Base-by-base conservation (phyloP, 768 basidiomycete genomes). In the Tricholoma sp. region DNA sequence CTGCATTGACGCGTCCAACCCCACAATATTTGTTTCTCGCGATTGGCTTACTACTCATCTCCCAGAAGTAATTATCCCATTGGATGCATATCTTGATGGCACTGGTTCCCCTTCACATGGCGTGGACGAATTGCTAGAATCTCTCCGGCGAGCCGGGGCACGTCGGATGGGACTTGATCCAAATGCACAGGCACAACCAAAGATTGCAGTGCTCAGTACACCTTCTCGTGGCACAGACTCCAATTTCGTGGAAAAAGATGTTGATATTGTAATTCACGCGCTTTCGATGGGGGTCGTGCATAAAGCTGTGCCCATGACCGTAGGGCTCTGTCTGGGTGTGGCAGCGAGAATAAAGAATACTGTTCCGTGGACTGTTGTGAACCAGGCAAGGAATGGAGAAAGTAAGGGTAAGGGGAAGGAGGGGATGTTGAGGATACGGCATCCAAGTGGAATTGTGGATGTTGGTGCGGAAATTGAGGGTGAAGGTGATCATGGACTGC, bases 1-100 rank as follows among this genome's bases (percentile, higher is more conserved):
- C 10, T 75, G 85, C 8, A 78, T 90, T 11, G 88, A 90, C 63
- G 87, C 87, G 1, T 85, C 88, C 14, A 89, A 90, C 66, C 88
- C 88, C 0, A 85, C 83, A 5, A 80, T 91, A 14, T 84, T 91
- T 69, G 75, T 89, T 61, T 55, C 69, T 32, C 68, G 74, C 4
- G 58, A 68, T 0, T 79, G 82, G 39, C 72, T 89, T 35, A 19
- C n/a, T n/a, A 19, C 60, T 66, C 19, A 46, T 59, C 5, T 67
- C 73, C 34, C 71, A 37, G 35, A 37, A 37, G 5, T 37, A 16
- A 16, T 37, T 6, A 37, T 82, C 45, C 68, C 73, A 19, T 63
- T 80, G 41, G 70, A 67, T 37, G 71, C 70, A n/a, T 79, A 76
- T 59, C 49, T 76, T 37, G 47, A 64, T 2, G 69, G 72, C 14